Conservation (phyloP, 1,284 basidiomycete genomes). For the Cutaneotrichosporon spelunceum region DNA sequence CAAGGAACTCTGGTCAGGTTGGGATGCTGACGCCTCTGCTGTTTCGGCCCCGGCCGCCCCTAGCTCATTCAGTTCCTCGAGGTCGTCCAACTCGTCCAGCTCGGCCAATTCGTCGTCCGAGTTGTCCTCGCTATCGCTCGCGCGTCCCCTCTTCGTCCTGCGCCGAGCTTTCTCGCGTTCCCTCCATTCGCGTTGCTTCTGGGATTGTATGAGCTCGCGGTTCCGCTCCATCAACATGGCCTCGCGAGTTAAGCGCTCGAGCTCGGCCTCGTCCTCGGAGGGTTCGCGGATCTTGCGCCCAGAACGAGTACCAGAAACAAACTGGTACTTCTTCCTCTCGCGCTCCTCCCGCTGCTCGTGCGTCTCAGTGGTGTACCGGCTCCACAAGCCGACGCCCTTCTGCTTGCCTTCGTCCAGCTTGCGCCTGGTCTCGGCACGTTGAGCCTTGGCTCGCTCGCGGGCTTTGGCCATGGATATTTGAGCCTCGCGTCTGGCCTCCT, state of each 20-base stretch:
- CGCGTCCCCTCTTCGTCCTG: too few relatives aligned
- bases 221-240: constrained; percentile 8
- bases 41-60: neutral
- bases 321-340: constrained; percentile 25
- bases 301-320: constrained; percentile 40
- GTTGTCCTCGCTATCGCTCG: neutral
- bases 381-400: constrained; percentile 43
- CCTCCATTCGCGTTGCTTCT: constrained; percentile 8
- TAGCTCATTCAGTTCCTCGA: neutral
- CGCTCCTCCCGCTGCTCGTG: constrained; percentile 33
- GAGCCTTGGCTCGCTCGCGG: constrained; percentile 27
- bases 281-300: constrained; percentile 29
- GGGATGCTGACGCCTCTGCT: neutral
- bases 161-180: neutral
- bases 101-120: neutral
- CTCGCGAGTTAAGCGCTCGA: constrained; percentile 19
- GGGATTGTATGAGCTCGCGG: neutral
- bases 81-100: neutral
- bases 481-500: constrained; percentile 13
- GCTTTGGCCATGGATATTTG: constrained; percentile 18
- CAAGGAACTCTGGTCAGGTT: neutral
- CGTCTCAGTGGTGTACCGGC: constrained; percentile 34
- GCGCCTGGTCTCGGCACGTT: constrained; percentile 30
- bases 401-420: constrained; percentile 32
- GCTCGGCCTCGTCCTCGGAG: constrained; percentile 24